Evolutionary conservation across 495 filamentous ascomycete species (phyloP).

Genomic region (Tuber umbilicatum): DNA sequence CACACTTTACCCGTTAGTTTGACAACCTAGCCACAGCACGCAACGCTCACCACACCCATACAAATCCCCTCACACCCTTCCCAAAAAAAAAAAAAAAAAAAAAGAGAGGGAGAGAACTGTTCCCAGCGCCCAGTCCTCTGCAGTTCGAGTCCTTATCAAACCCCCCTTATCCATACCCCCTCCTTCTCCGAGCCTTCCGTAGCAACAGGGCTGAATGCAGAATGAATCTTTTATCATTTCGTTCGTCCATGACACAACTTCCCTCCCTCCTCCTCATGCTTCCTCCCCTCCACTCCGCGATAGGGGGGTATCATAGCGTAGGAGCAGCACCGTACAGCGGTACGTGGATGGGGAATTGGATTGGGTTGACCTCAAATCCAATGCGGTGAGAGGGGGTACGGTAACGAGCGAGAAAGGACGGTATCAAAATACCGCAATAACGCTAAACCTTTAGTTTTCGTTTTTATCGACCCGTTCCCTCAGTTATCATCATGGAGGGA

Average conservation of each 20-base stretch:
- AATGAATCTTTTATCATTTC: not conserved
- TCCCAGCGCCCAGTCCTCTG: not conserved
- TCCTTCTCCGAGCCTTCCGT: not conserved
- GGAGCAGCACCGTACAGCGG: not conserved
- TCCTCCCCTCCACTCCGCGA: not conserved
- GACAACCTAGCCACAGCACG: not conserved
- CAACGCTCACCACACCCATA: not conserved
- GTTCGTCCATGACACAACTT: not conserved
- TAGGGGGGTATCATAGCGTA: conserved; percentile 1
- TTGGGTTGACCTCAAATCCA: not conserved
- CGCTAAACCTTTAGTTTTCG: not conserved
- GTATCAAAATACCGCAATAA: not conserved
- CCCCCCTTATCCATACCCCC: not conserved
- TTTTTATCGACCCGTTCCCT: not conserved
- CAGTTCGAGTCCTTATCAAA: not conserved
- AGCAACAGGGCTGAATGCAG: not conserved
- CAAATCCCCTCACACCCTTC: conserved; percentile 2
- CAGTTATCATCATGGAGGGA: not conserved
- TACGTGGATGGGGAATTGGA: not conserved
- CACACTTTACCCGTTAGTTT: not conserved
- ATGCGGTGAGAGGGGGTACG: not conserved
- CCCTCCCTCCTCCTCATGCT: not conserved
- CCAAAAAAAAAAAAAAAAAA: not conserved
- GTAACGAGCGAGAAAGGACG: not conserved
- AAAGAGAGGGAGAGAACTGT: not conserved